Evolutionary conservation across 345 rosid genomes (phyloP).

Genomic region (Lepidium aucheri): DNA sequence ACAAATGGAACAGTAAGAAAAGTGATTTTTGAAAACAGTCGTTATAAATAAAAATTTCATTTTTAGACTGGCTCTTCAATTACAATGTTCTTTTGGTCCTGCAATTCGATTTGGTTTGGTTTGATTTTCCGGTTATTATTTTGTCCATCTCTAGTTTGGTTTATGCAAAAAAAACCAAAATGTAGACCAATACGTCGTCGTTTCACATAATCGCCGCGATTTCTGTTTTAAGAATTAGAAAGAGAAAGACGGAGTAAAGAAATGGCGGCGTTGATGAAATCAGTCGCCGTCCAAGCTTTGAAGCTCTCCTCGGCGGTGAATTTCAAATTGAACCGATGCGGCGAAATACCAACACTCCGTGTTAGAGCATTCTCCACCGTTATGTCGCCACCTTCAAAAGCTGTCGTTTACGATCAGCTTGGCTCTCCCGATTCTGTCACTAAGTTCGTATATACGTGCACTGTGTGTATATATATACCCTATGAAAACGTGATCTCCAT

Average conservation of each 20-base stretch:
- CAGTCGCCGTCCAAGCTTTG: conserved; percentile 7
- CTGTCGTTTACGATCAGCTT: conserved; percentile 70
- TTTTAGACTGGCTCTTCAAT: no score
- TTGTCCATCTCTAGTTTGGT: background rate
- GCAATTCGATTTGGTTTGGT: background rate
- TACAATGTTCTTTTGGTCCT: no score
- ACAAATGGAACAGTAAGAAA: no score
- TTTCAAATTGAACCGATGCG: background rate
- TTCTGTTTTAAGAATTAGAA: background rate
- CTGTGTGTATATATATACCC: background rate
- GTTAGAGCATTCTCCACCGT: conserved; percentile 45
- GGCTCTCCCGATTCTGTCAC: conserved; percentile 79
- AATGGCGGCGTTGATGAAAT: conserved; percentile 21
- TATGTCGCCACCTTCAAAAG: conserved; percentile 75
- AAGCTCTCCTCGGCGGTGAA: background rate
- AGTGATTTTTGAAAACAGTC: no score
- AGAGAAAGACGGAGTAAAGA: background rate
- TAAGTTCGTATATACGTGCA: conserved; percentile 30
- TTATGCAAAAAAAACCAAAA: background rate
- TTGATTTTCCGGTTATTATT: background rate
- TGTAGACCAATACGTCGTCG: background rate
- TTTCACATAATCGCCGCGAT: background rate
- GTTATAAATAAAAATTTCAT: no score
- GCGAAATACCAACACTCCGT: background rate
- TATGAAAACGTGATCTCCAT: background rate